Percentiles rank a stretch among this genome's conserved stretches.
Evolutionary conservation across 2,329 filamentous ascomycete species (phyloP).

Genomic region (Neofusicoccum kwambonambiense): DNA sequence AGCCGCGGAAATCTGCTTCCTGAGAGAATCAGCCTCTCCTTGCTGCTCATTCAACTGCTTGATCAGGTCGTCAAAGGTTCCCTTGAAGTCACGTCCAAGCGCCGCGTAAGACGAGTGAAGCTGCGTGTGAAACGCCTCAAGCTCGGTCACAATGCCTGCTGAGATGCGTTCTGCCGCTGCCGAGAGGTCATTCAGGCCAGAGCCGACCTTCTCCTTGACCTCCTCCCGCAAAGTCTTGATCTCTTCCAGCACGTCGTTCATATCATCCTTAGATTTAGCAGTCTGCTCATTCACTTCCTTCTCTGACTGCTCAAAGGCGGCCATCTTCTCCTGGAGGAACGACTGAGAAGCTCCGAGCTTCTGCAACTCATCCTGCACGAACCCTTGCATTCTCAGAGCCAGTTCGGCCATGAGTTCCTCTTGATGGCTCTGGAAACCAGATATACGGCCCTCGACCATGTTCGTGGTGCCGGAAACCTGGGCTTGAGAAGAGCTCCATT

Average conservation of each 20-base stretch:
- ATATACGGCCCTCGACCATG: constrained; percentile 73
- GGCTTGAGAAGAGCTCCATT: constrained; percentile 74
- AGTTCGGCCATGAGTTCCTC: constrained; percentile 66
- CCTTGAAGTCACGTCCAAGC: constrained; percentile 82
- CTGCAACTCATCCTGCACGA: constrained; percentile 72
- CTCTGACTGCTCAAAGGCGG: constrained; percentile 66
- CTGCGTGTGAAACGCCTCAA: constrained; percentile 77
- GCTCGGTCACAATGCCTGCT: constrained; percentile 81
- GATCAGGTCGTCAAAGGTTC: constrained; percentile 77
- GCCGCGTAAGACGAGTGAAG: constrained; percentile 81
- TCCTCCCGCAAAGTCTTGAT: constrained; percentile 87
- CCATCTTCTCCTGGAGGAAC: constrained; percentile 68
- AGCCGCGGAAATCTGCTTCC: constrained; percentile 69
- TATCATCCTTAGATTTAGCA: constrained; percentile 70
- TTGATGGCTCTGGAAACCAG: constrained; percentile 71
- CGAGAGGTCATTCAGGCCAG: constrained; percentile 80
- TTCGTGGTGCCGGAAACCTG: constrained; percentile 75
- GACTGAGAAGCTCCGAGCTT: constrained; percentile 69
- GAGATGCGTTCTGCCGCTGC: constrained; percentile 84
- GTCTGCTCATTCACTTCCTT: constrained; percentile 67
- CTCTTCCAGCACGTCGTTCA: constrained; percentile 89
- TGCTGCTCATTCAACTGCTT: constrained; percentile 74
- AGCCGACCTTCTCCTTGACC: constrained; percentile 81
- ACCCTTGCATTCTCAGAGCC: constrained; percentile 69
- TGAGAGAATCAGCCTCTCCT: constrained; percentile 70